Percentiles rank a stretch among this genome's conserved stretches.
Evolutionary conservation across 306 rosid species (phyloP).

Genomic region (Canavalia gladiata): DNA sequence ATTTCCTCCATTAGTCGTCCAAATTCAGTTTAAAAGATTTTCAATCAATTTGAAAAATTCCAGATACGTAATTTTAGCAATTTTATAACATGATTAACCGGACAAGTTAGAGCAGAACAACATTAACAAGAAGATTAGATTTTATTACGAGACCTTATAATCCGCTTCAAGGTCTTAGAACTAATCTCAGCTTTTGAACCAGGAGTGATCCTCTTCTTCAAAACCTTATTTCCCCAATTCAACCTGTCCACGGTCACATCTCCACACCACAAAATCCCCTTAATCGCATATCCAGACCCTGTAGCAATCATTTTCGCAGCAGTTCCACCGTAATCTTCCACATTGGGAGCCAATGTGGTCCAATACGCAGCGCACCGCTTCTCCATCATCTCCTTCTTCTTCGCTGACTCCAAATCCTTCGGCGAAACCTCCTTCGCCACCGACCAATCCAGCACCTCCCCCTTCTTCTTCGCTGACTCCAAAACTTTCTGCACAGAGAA

Average conservation of each 20-base stretch:
- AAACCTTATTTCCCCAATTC: constrained; percentile 79
- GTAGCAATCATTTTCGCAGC: constrained; percentile 80
- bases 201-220: constrained; percentile 77
- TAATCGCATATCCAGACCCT: constrained; percentile 79
- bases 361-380: constrained; percentile 80
- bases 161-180: constrained; percentile 83
- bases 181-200: constrained; percentile 61
- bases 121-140: constrained; percentile 2
- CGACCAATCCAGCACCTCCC: constrained; percentile 70
- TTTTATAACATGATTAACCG: neutral
- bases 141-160: constrained; percentile 65
- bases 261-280: constrained; percentile 96
- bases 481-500: constrained; percentile 80
- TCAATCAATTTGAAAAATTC: no score
- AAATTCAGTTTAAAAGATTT: neutral
- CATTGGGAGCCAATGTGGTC: constrained; percentile 98
- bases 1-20: no score
- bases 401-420: constrained; percentile 65
- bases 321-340: constrained; percentile 83
- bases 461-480: constrained; percentile 68
- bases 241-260: constrained; percentile 92
- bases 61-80: neutral
- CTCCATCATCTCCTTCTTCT: constrained; percentile 79
- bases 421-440: constrained; percentile 77
- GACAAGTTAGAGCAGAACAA: neutral